A percentile compares a stretch with the other conserved stretches of the same genome.
Evolutionary conservation across 768 basidiomycete species (phyloP).

Genomic region (Hortiboletus flavorubellus): DNA sequence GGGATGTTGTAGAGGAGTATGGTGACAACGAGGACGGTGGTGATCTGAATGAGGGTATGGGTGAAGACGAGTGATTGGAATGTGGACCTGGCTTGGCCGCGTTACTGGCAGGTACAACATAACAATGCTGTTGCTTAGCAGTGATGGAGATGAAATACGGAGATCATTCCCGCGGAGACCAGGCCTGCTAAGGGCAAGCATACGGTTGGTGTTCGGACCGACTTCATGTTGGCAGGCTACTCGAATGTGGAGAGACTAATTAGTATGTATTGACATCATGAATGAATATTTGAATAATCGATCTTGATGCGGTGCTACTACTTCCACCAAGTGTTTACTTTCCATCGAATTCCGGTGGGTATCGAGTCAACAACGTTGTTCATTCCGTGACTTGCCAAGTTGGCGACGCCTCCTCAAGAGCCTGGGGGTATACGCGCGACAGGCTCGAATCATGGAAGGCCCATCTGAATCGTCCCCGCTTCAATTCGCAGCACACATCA

Average conservation of each 20-base stretch:
- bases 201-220: neutral
- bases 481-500: neutral
- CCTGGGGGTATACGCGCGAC: neutral
- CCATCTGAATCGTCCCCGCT: neutral
- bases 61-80: constrained; percentile 17
- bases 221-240: neutral
- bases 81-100: neutral
- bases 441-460: neutral
- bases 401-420: neutral
- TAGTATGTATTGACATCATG: too few relatives aligned
- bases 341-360: neutral
- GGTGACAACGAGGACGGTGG: constrained; percentile 26
- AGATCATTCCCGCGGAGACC: neutral
- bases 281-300: too few relatives aligned
- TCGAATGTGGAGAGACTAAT: neutral
- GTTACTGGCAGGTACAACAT: neutral
- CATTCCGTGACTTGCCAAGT: neutral
- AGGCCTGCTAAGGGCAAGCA: neutral
- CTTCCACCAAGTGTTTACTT: neutral
- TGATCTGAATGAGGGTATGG: constrained; percentile 18
- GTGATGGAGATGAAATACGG: neutral
- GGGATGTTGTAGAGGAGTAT: constrained; percentile 53
- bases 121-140: neutral
- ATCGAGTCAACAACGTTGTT: neutral
- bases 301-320: too few relatives aligned